Evolutionary conservation across 768 basidiomycete species (phyloP), one percentile per base, ranked within the genome.

Genomic region (Mycena vitilis): DNA sequence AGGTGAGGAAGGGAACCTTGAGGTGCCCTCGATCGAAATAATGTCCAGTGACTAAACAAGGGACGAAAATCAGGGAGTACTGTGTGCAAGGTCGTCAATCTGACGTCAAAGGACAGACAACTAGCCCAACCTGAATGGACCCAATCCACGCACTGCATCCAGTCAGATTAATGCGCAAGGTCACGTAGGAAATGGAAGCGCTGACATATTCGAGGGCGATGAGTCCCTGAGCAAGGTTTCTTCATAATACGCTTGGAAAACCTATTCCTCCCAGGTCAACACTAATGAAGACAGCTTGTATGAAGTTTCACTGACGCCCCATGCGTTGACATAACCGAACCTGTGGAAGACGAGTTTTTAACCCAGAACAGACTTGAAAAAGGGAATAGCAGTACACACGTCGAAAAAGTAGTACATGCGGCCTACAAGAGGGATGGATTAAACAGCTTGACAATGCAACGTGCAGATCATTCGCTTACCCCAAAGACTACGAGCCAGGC

Each of bases 21-120:
- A 89, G 86, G 71, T 89, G 85, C 58, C 93, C 93, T 40, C 91
- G 74, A 75, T 95, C 93, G 78, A 94, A 93, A n/a, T 91, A 75
- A 13, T 90, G 87, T 1, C 93, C 93, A 3, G 84, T 82, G 54
- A 91, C 40, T 5, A 94, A 77, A n/a, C 86, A 89, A 2, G 90
- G 90, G 7, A 91, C 72, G 78, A 90, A 91, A 12, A 87, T 77
- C 0, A 91, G 81, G 20, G 90, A 82, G 73, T 90, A 91, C 90
- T 92, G 72, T 10, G n/a, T 38, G n/a, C 36, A 16, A 30, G 15
- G 20, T 30, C 30, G 30, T 30, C 30, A 30, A 30, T 30, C 40
- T 11, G 15, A 40, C 2, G 40, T 40, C 40, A 40, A 40, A 40
- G 10, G 40, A 40, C 37, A 56, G 34, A 25, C 44, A 56, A 61